phyloP scores from a whole-genome alignment of 192 early-diverging fungal genomes.

The Umbelopsis isabellina region DNA sequence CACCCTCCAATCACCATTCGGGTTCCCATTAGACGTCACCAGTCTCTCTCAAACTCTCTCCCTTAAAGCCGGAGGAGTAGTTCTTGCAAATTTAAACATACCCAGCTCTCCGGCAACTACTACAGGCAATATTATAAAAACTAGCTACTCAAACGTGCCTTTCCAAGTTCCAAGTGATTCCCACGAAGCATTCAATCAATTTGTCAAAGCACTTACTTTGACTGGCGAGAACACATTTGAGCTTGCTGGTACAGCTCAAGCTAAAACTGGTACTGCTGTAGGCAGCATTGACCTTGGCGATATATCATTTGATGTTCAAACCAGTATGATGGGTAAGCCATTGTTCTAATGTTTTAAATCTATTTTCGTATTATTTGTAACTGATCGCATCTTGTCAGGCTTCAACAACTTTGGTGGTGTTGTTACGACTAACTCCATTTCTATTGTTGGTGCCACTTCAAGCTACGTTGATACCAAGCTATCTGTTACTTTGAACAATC shows the following conservation, averaged over 20 bases:
- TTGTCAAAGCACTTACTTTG: slow-evolving; percentile 36
- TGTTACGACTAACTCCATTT: slow-evolving; percentile 9
- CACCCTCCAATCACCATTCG: slow-evolving; percentile 42
- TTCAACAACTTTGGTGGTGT: slow-evolving; percentile 37
- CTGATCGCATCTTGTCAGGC: background rate
- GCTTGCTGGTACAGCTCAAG: slow-evolving; percentile 34
- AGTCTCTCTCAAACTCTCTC: slow-evolving; percentile 31
- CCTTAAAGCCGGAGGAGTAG: slow-evolving; percentile 21
- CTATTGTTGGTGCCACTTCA: slow-evolving; percentile 25
- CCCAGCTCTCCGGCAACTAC: slow-evolving; percentile 35
- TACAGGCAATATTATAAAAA: slow-evolving; percentile 11
- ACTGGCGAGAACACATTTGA: slow-evolving; percentile 26
- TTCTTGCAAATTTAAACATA: slow-evolving; percentile 34
- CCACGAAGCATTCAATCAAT: slow-evolving; percentile 28
- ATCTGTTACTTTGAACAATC: slow-evolving; percentile 50
- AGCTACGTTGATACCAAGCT: slow-evolving; percentile 46
- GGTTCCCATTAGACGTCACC: slow-evolving; percentile 39
- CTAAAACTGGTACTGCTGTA: slow-evolving; percentile 33
- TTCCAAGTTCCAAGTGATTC: slow-evolving; percentile 27
- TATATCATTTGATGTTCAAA: slow-evolving; percentile 44
- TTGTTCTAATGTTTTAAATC: background rate
- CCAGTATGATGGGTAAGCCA: slow-evolving; percentile 36
- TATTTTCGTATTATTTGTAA: background rate
- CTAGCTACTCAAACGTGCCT: slow-evolving; percentile 32
- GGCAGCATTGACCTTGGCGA: slow-evolving; percentile 42